Base-by-base conservation (phyloP, 2,329 filamentous ascomycete genomes). In the Orbilia quercus region DNA sequence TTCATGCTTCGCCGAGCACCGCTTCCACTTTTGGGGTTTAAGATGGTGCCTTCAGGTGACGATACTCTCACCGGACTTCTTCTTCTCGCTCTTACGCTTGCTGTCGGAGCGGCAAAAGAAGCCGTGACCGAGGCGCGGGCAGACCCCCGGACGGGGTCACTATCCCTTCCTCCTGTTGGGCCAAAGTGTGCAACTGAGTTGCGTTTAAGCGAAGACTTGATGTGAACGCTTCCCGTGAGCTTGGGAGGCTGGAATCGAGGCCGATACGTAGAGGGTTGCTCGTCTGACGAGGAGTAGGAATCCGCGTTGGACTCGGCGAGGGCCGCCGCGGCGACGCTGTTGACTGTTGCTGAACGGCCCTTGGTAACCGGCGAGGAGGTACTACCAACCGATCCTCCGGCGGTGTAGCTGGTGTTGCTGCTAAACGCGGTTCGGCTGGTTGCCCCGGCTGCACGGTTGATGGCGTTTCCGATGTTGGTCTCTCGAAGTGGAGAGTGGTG, bases 41-140 rank as follows among this genome's bases (percentile, higher is more conserved):
- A 78, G 25, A 78, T 77, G 65, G 80, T 48, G 82, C 78, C 64
- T 81, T 79, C 59, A 79, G 79, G 45, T 79, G 80, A 75, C 82
- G 81, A 63, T 81, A 77, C 44, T 78, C 79, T n/a, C 78, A 79
- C 60, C 80, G 78, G 59, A 79, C 81, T 75, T 79, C 77, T 72
- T 81, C 81, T 60, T 80, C 79, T 54, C 80, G 78, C 63, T 80
- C 60, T 73, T 44, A 73, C 69, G 69, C 69, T 73, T 65, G 69
- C 69, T 73, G 69, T 73, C 69, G 69, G 69, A 73, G 69, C 69
- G 69, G 67, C 67, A 72, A 72, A 72, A 72, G 67, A 72, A 72
- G 67, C 67, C 67, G 67, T 65, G 67, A 72, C 28, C 67, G 67
- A 72, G 67, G 67, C 59, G 53, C 67, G 62, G 18, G 20, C 38